These are phyloP conservation scores for Onygenales sp. DNA, from an alignment of 2,329 filamentous ascomycete species.

Conservation along the genomic window DNA sequence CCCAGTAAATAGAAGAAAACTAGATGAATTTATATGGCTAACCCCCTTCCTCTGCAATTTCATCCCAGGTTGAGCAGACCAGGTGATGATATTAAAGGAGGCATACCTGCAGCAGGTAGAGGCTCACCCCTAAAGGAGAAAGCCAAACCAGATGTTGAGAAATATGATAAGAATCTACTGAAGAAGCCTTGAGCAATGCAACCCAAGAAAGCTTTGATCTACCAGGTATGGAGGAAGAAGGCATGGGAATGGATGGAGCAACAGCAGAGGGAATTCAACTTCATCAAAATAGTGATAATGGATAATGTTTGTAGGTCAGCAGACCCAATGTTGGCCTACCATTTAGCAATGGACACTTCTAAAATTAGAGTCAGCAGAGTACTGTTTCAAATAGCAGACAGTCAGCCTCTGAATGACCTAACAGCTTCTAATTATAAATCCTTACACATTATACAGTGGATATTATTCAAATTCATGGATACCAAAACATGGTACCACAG, in stretches of 20 bases:
- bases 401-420: neutral
- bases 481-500: neutral
- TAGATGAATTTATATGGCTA: neutral
- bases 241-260: neutral
- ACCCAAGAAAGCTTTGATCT: too few species aligned
- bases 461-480: neutral
- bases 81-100: neutral
- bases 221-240: neutral
- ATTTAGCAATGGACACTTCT: neutral
- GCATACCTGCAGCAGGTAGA: neutral
- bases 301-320: neutral
- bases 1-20: too few species aligned
- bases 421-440: neutral
- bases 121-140: neutral
- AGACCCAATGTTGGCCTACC: neutral
- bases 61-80: neutral
- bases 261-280: neutral
- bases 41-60: neutral
- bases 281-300: neutral
- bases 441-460: neutral
- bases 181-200: accelerated
- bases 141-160: neutral
- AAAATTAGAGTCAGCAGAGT: neutral
- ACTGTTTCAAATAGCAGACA: neutral
- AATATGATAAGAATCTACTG: too few species aligned